Conservation (phyloP, 176 grass and related monocot species). For the Carex parvula region DNA sequence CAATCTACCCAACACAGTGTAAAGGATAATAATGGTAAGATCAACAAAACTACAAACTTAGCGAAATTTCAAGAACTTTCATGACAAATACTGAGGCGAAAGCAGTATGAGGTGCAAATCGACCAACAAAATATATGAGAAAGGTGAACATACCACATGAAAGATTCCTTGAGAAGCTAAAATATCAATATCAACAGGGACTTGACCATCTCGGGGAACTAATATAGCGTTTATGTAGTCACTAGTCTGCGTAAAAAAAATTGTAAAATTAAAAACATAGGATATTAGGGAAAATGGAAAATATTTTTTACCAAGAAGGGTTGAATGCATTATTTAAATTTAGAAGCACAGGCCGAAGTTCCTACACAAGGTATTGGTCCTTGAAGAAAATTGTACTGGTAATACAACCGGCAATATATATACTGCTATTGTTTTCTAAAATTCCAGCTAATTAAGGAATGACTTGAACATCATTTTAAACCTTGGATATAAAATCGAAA, state of each 20-base stretch:
- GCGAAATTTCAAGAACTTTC: background rate
- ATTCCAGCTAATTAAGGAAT: background rate
- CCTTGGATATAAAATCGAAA: background rate
- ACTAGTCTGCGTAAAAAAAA: conserved; percentile 46
- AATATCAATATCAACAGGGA: conserved; percentile 59
- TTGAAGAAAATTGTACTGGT: background rate
- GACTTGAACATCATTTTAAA: background rate
- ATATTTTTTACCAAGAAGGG: background rate
- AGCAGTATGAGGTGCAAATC: background rate
- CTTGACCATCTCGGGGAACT: conserved; percentile 70
- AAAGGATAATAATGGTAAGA: background rate
- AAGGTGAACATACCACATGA: conserved; percentile 52
- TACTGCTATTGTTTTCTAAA: background rate
- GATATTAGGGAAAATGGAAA: background rate
- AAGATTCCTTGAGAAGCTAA: conserved; percentile 67
- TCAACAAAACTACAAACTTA: background rate
- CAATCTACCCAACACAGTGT: background rate
- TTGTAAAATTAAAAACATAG: conserved; percentile 22
- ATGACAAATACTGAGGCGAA: background rate
- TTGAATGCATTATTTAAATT: background rate
- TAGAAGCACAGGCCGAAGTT: background rate
- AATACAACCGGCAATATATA: background rate
- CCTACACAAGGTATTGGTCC: background rate
- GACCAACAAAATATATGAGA: background rate
- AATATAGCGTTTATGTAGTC: conserved; percentile 88